Evolutionary conservation across 208 protist species (phyloP), one percentile per base, ranked within the genome.

Genomic region (Trypanosoma mega): DNA sequence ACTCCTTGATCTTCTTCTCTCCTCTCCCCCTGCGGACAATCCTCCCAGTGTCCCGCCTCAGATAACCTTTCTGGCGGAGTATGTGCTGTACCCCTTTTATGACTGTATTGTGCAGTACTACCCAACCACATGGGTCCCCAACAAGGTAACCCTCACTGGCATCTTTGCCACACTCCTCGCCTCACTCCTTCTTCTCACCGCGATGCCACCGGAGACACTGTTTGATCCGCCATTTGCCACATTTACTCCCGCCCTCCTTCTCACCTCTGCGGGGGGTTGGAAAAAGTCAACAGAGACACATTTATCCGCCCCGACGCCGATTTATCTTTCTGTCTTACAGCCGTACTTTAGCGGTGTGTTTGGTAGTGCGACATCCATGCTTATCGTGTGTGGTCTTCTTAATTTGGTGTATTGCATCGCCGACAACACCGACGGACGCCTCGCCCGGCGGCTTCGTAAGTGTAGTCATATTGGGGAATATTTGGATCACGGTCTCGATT

Each of bases 401-500:
- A 94, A 94, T 53, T 48, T 92, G 14, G 58, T 90, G 30, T 96
- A 96, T 74, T 94, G 87, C 34, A 52, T 92, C 23, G 80, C 87
- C 14, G 91, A 96, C 75, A 96, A 96, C 76, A 92, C 84, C 12
- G 91, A 96, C 53, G 91, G 91, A 24, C 75, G 87, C n/a, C 82
- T 94, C 1, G 91, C 91, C 0, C 82, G 91, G 9, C 85, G 91
- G 31, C 71, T 92, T 46, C 55, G 65, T 29, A 82, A 85, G 50
- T 76, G 75, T n/a, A 93, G 83, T 43, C 64, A 72, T 3, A 86
- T 84, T 64, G 91, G 91, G 24, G 91, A 96, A 70, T 96, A 96
- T 72, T 82, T 96, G 23, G 91, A 96, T 56, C 91, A 96, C 54
- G 87, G 91, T 2, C 83, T 93, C 11, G 91, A 96, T 76, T 96